phyloP scores from a whole-genome alignment of 164 flowering plant genomes.

The Buxus sempervirens region DNA sequence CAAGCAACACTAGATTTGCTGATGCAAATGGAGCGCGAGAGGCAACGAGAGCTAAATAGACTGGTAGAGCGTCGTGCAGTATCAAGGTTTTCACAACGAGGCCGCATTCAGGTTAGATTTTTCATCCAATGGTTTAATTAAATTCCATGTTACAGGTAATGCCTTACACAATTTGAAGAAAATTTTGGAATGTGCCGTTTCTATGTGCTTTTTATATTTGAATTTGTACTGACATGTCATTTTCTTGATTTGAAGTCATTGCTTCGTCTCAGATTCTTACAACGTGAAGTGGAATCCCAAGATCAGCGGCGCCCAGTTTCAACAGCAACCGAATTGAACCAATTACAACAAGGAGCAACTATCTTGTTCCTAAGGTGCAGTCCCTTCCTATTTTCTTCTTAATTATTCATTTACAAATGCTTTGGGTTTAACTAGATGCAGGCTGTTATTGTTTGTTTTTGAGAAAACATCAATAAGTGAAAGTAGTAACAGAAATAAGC shows the following conservation, averaged over 20 bases:
- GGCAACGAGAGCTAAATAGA: slow-evolving; percentile 48
- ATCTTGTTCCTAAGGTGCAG: slow-evolving; percentile 41
- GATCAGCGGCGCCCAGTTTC: slow-evolving; percentile 23
- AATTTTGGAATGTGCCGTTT: background rate
- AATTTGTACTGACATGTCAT: background rate
- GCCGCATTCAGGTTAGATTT: slow-evolving; percentile 68
- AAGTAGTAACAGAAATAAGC: too few species aligned
- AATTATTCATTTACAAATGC: background rate
- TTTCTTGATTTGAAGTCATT: slow-evolving; percentile 39
- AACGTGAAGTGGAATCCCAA: slow-evolving; percentile 31
- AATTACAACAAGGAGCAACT: slow-evolving; percentile 24
- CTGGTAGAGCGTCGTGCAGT: slow-evolving; percentile 52
- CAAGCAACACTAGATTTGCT: slow-evolving; percentile 57
- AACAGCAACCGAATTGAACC: slow-evolving; percentile 22
- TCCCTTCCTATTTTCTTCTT: background rate
- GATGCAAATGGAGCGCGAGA: slow-evolving; percentile 51
- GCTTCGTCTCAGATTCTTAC: slow-evolving; percentile 55
- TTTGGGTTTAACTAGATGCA: background rate
- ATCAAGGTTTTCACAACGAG: slow-evolving; percentile 61
- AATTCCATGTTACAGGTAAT: too few species aligned
- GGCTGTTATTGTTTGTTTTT: background rate
- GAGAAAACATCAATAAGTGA: too few species aligned
- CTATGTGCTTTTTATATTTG: background rate
- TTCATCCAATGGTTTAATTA: background rate
- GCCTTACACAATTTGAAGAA: background rate